Evolutionary conservation across 768 basidiomycete species (phyloP).

Genomic region (Lentinula sp.): DNA sequence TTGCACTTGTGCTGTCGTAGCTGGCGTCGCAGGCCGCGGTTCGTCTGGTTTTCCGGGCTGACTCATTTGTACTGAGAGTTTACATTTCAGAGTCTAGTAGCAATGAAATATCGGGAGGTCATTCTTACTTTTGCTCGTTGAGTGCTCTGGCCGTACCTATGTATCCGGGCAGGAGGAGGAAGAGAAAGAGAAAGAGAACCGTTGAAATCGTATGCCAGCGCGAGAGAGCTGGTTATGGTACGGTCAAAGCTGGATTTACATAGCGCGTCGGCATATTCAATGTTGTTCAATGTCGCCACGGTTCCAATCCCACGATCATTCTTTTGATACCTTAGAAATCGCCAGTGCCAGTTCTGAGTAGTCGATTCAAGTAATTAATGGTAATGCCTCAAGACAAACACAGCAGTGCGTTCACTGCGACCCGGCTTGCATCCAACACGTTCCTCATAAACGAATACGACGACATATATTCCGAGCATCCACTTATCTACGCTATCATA

Average conservation of each 20-base stretch:
- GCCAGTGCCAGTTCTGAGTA: too few species aligned
- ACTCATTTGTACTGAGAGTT: neutral
- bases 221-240: neutral
- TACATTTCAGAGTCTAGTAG: too few species aligned
- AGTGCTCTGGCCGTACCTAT: too few species aligned
- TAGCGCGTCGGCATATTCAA: neutral
- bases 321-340: too few species aligned
- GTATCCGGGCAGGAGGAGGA: too few species aligned
- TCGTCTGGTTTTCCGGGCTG: slow-evolving; percentile 35
- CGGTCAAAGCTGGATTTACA: neutral
- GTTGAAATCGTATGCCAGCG: neutral
- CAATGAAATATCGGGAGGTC: too few species aligned
- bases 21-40: slow-evolving; percentile 24
- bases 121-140: too few species aligned
- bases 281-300: too few species aligned
- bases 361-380: too few species aligned
- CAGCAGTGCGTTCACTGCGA: slow-evolving; percentile 26
- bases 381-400: neutral
- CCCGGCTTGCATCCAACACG: slow-evolving; percentile 24
- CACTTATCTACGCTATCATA: slow-evolving; percentile 49
- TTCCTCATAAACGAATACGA: slow-evolving; percentile 46
- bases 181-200: too few species aligned
- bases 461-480: slow-evolving; percentile 45
- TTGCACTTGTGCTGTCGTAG: slow-evolving; percentile 7
- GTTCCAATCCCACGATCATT: too few species aligned